These are phyloP conservation scores for Fusarium cyanostomum DNA, from an alignment of 2,329 filamentous ascomycete species.

Conservation along the genomic window DNA sequence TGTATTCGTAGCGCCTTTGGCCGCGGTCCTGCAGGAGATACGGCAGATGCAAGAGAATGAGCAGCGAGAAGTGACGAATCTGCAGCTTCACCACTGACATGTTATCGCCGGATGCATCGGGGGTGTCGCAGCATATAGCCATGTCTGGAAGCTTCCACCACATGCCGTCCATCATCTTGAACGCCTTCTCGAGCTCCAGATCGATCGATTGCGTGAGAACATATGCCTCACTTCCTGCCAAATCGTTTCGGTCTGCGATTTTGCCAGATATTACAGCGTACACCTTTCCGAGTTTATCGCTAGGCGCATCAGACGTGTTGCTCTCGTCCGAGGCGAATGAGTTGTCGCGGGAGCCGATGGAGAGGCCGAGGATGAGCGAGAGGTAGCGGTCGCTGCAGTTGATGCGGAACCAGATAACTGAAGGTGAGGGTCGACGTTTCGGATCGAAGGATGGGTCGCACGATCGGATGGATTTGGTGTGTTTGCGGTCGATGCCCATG, in stretches of 20 bases:
- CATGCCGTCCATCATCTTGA: conserved; percentile 51
- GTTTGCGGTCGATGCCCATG: conserved; percentile 57
- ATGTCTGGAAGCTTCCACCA: conserved; percentile 59
- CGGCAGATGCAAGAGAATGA: conserved; percentile 64
- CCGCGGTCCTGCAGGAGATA: conserved; percentile 59
- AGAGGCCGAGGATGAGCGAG: conserved; percentile 61
- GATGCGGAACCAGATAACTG: conserved; percentile 59
- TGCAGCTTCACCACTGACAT: conserved; percentile 55
- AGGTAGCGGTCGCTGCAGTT: conserved; percentile 60
- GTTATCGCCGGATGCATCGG: conserved; percentile 29
- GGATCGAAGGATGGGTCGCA: conserved; percentile 49
- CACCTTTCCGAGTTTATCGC: conserved; percentile 56
- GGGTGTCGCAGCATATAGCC: conserved; percentile 33
- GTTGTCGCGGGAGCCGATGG: conserved; percentile 54
- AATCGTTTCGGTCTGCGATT: conserved; percentile 59
- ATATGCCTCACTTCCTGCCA: conserved; percentile 49
- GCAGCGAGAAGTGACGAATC: conserved; percentile 60
- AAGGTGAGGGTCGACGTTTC: conserved; percentile 37
- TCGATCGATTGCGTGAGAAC: conserved; percentile 56
- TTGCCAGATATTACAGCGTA: conserved; percentile 55
- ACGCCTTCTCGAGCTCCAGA: conserved; percentile 56
- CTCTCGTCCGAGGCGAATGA: conserved; percentile 47
- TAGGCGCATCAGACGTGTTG: conserved; percentile 46
- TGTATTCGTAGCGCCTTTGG: conserved; percentile 59
- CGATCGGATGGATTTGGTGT: conserved; percentile 48